phyloP scores from a whole-genome alignment of 177 flowering plant species.

The Vitis hybrid region DNA sequence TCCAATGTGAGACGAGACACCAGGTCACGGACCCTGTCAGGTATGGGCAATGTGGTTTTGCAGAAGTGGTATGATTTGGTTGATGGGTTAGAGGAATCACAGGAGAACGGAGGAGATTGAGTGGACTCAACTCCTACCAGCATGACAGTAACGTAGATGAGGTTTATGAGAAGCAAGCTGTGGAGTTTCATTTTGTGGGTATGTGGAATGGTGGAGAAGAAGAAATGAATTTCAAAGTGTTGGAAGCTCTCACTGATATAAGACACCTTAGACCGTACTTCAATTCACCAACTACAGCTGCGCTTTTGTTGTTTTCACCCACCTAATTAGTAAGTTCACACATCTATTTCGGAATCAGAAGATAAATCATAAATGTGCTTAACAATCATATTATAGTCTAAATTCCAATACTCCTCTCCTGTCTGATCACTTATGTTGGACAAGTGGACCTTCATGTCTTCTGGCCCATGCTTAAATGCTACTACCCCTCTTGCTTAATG shows the following conservation, averaged over 20 bases:
- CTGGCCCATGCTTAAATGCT: no score
- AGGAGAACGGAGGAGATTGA: slow-evolving; percentile 53
- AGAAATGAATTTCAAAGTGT: neutral
- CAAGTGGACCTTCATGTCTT: no score
- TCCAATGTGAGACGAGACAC: slow-evolving; percentile 79
- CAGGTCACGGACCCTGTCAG: slow-evolving; percentile 55
- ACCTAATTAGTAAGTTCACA: no score
- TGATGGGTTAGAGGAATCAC: slow-evolving; percentile 48
- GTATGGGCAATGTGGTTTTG: slow-evolving; percentile 46
- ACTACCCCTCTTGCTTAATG: no score
- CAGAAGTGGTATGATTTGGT: slow-evolving; percentile 59
- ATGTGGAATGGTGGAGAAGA: neutral
- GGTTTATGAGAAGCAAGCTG: neutral
- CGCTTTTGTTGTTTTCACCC: no score
- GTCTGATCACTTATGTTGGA: no score
- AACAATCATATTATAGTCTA: no score
- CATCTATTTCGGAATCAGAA: no score
- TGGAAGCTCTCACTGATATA: neutral
- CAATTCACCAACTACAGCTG: neutral
- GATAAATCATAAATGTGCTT: no score
- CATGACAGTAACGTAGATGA: slow-evolving; percentile 1
- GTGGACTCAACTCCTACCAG: slow-evolving; percentile 25
- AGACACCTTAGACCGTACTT: neutral
- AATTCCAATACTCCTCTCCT: no score
- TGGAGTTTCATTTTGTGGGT: no score